Base-by-base conservation (phyloP, 148 eudicot species). In the Hydrangea macrophylla region DNA sequence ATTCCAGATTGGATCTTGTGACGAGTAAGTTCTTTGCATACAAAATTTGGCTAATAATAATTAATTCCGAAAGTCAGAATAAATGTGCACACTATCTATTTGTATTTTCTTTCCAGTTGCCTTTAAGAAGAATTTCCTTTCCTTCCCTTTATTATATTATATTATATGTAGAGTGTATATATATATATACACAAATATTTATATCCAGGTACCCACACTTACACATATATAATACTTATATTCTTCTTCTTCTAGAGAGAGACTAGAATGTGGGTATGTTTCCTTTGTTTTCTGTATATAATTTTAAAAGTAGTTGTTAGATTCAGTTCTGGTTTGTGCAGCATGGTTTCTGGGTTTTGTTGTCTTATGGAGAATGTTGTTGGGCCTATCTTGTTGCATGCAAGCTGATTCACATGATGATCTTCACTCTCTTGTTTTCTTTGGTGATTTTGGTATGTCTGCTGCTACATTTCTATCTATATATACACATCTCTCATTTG, bases 261-360 rank as follows among this genome's bases (percentile, higher is more conserved):
- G 57, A 64, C 65, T 58, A 66, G 71, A 73, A 65, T 73, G 50
- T 73, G 59, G 48, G 33, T 63, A 48, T 72, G 58, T 42, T 44
- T 64, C 56, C 61, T 37, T 18, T 26, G 27, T 26, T n/a, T 33
- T 30, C 1, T 63, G 9, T 44, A 53, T 28, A 37, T 63, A 63
- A 15, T 23, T 9, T 23, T 39, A 56, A 54, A 54, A 35, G 13
- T 65, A 56, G 42, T 42, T 72, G 44, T 72, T 44, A 25, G 45
- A 28, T 53, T 37, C 53, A 68, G 55, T 56, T 72, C 55, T 67
- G 72, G 62, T 53, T 22, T 70, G 50, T 68, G 73, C 75, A 70
- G 77, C 73, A 66, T 67, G 73, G 53, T 63, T 79, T 77, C 69
- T 77, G 74, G 71, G 75, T 73, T 79, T 70, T 73, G 58, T 67